Percentiles rank a stretch among this genome's conserved stretches.
phyloP scores from a whole-genome alignment of 371 early-diverging fungal genomes.

The Coemansia sp. region DNA sequence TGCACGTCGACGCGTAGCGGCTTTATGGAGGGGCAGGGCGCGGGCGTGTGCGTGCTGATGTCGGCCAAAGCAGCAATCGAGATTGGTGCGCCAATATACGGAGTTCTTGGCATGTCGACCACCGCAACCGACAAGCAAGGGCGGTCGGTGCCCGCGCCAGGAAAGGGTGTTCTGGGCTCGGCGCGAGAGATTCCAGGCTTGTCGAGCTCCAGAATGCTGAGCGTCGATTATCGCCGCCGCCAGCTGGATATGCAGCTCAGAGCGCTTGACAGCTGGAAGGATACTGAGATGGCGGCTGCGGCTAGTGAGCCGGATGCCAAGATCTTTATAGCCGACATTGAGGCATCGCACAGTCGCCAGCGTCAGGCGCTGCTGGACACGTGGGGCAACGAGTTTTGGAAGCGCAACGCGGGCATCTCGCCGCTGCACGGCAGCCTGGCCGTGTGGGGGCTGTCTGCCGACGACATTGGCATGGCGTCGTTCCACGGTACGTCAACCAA shows the following conservation, averaged over 20 bases:
- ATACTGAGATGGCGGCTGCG: slow-evolving; percentile 55
- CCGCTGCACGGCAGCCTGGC: slow-evolving; percentile 90
- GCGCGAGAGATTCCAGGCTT: slow-evolving; percentile 33
- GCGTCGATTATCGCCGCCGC: slow-evolving; percentile 83
- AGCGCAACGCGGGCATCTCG: slow-evolving; percentile 73
- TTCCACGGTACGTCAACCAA: slow-evolving; percentile 97
- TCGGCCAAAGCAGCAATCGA: slow-evolving; percentile 86
- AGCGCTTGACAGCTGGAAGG: slow-evolving; percentile 80
- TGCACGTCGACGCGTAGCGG: slow-evolving; percentile 87
- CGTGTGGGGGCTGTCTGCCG: slow-evolving; percentile 82
- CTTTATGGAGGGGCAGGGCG: slow-evolving; percentile 94
- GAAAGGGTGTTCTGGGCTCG: slow-evolving; percentile 89
- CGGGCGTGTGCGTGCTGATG: slow-evolving; percentile 90
- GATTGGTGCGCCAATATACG: slow-evolving; percentile 94
- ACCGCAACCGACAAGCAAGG: slow-evolving; percentile 97
- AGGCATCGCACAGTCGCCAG: slow-evolving; percentile 74
- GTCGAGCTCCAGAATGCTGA: slow-evolving; percentile 67
- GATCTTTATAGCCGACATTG: slow-evolving; percentile 54
- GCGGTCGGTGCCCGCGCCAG: slow-evolving; percentile 91
- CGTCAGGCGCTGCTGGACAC: slow-evolving; percentile 74
- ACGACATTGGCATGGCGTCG: slow-evolving; percentile 92
- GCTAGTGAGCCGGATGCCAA: neutral
- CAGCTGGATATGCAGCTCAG: slow-evolving; percentile 75
- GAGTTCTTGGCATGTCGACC: slow-evolving; percentile 85
- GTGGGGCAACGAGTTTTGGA: slow-evolving; percentile 88